These are phyloP conservation scores for Colletotrichum filicis DNA, from an alignment of 2,329 filamentous ascomycete genomes.

Conservation along the genomic window DNA sequence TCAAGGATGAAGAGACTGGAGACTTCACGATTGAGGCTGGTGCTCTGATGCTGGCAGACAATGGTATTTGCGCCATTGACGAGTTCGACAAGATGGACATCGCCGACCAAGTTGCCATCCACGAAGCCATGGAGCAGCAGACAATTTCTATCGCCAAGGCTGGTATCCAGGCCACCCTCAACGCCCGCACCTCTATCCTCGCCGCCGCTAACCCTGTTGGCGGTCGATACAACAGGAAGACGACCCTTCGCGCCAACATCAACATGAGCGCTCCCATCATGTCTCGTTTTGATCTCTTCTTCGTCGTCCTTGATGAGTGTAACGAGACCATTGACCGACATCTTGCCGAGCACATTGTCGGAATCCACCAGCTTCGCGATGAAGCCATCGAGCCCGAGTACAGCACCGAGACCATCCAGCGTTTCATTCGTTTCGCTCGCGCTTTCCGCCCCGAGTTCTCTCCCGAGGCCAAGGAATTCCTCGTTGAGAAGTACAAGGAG, in stretches of 20 bases:
- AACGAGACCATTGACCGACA: constrained; percentile 92
- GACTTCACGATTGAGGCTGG: constrained; percentile 99
- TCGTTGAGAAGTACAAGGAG: constrained; percentile 96
- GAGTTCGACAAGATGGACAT: constrained; percentile 99
- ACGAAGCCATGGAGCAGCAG: constrained; percentile 99
- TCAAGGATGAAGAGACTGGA: constrained; percentile 98
- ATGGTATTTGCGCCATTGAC: constrained; percentile 97
- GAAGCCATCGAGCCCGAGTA: constrained; percentile 93
- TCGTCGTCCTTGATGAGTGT: constrained; percentile 96
- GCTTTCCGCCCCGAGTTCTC: constrained; percentile 96
- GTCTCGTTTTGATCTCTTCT: constrained; percentile 99
- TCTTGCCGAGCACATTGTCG: constrained; percentile 93
- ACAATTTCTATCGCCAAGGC: constrained; percentile 99
- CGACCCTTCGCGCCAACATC: constrained; percentile 91
- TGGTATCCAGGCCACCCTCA: constrained; percentile 96
- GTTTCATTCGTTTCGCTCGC: constrained; percentile 95
- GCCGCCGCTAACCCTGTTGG: constrained; percentile 96
- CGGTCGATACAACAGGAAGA: constrained; percentile 97
- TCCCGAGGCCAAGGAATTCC: constrained; percentile 82
- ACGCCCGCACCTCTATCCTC: constrained; percentile 93
- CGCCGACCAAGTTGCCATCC: constrained; percentile 95
- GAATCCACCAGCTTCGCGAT: constrained; percentile 91
- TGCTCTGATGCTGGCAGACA: constrained; percentile 96
- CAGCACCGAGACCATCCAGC: constrained; percentile 93
- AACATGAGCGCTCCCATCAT: constrained; percentile 99